Evolutionary conservation across 257 asterid species (phyloP), one percentile per base, ranked within the genome.

Genomic region (Prunella vulgaris): DNA sequence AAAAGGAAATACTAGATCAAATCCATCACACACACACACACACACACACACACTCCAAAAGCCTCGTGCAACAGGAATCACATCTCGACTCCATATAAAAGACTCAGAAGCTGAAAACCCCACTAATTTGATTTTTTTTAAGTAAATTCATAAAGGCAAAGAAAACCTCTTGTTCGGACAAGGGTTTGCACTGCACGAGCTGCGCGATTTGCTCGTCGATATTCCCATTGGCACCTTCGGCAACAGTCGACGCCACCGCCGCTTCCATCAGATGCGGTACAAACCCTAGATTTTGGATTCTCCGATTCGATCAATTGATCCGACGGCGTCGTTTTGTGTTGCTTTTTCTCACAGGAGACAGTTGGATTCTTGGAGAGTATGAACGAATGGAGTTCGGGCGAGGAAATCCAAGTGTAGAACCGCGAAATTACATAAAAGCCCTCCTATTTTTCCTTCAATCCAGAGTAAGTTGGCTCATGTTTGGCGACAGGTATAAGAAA

Each of bases 171-270:
- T 76, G 92, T 48, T 89, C 92, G 69, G 95, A 83, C 74, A 89
- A 76, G 76, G 96, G 93, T 60, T 87, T 89, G 90, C 96, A 87
- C 82, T 89, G 96, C 84, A 83, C 87, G 76, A 87, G 96, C 84
- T 85, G 96, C 33, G 77, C 81, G 75, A 89, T 89, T 77, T 89
- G 95, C 76, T 84, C 90, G 59, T 89, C 95, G 60, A 87, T 84
- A 75, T 81, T 83, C 18, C 95, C 95, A 60, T 68, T 82, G 69
- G 90, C 68, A 64, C 76, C 78, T 62, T 63, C 81, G 66, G 57
- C 76, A 25, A 74, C 83, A 71, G 28, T 73, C 42, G 95, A 77
- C 73, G 79, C 78, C 76, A 66, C 80, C 75, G 81, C 70, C 80
- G 86, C 79, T 67, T 83, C 89, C 87, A 81, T 81, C 71, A 28